These are phyloP conservation scores for Phytopythium mirpurense DNA, from an alignment of 352 stramenopile species.

Conservation along the genomic window DNA sequence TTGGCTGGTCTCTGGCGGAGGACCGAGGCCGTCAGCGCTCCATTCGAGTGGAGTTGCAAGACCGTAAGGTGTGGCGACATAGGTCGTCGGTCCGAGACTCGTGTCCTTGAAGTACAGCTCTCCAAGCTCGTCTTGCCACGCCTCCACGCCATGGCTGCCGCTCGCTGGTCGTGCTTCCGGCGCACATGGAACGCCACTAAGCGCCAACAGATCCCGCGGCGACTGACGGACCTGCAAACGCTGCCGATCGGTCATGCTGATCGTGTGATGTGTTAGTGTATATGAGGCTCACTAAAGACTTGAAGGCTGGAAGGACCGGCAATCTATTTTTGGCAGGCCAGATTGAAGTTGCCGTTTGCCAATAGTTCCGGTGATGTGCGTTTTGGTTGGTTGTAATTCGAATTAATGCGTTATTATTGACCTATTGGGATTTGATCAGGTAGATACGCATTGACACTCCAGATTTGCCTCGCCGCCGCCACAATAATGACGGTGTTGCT, in stretches of 20 bases:
- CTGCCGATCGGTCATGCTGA: not conserved
- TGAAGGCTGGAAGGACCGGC: too few species aligned
- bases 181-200: not conserved
- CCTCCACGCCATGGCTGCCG: not conserved
- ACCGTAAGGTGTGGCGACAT: not conserved
- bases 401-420: too few species aligned
- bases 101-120: slow-evolving; percentile 2
- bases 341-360: too few species aligned
- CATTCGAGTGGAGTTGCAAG: not conserved
- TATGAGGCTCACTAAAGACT: too few species aligned
- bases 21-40: not conserved
- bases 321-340: not conserved
- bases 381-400: too few species aligned
- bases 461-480: too few species aligned
- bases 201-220: not conserved
- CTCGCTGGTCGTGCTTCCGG: not conserved
- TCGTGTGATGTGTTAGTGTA: too few species aligned
- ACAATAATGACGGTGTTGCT: not conserved
- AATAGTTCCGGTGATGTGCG: too few species aligned
- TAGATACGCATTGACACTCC: too few species aligned
- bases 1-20: not conserved
- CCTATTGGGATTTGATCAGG: too few species aligned
- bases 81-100: not conserved
- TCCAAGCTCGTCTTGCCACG: slow-evolving; percentile 1
- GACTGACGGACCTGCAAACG: not conserved